Base-by-base conservation (phyloP, 768 basidiomycete genomes). In the Suillus alpinus region DNA sequence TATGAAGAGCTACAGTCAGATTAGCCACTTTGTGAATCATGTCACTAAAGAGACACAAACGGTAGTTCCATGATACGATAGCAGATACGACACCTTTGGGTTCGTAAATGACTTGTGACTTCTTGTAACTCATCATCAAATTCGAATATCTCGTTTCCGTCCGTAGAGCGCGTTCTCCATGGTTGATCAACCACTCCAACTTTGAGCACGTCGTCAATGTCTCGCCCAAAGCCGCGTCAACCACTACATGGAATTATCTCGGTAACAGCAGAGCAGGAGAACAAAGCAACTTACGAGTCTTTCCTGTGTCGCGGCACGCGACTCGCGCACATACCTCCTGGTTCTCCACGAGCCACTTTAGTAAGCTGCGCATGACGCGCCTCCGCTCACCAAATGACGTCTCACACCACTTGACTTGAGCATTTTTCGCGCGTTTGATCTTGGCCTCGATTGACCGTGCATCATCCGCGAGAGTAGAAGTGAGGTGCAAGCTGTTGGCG, bases 31-130 rank as follows among this genome's bases (percentile, higher is more conserved):
- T 39, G 26, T 18, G 26, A 39, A 31, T 29, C 23, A 55, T n/a
- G 10, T 53, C 44, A 61, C 58, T 26, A 12, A 37, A 39, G 23
- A 39, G 16, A 29, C 10, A 66, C 83, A 53, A 68, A 94, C 93
- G 92, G 71, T 95, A 95, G 67, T 94, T 95, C 93, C 95, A 98
- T 0, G 94, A 95, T 4, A 98, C 94, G 60, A 96, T 89, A 3
- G 87, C 97, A 49, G 91, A 88, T 14, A 97, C 92, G 0, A 96
- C 91, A 29, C 97, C 97, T 23, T 94, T 82, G 20, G 96, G 96
- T 64, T 97, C 93, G 69, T 92, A 96, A 67, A 91, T 74, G 26
- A 95, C 87, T 68, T 87, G 80, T 1, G 89, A 87, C 43, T 79
- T 83, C 76, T 94, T 95, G 77, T 94, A 91, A 46, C 76, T 81